Evolutionary conservation across 129 eudicot species (phyloP), one percentile per base, ranked within the genome.

Genomic region (Escallonia rubra): DNA sequence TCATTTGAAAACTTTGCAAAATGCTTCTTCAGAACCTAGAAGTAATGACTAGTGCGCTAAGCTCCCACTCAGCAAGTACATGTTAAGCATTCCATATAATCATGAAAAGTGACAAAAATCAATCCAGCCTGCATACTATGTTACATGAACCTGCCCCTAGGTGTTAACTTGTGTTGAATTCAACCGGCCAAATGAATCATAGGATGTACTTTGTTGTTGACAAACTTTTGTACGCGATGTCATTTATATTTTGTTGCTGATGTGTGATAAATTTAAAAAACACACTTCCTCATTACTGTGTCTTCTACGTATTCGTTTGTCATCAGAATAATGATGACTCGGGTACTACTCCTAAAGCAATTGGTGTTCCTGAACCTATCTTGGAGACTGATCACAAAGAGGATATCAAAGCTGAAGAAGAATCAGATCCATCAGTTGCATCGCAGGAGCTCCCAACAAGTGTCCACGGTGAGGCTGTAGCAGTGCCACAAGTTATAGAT

Each of bases 401-500:
- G 43, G 44, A 6, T 48, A 60, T 3, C 40, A 48, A 66, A 7
- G 46, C 39, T 39, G 72, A 53, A 70, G 70, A 42, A 11, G 16
- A 61, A 42, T 13, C 53, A 9, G 60, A 61, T 11, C 63, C 62
- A 10, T 61, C 74, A 13, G 47, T 8, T 7, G 43, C 57, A 57
- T 59, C 67, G 10, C 39, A 7, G 11, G 65, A 51, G 54, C 16
- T 2, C 16, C 13, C 45, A 38, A 57, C 47, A 13, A 38, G 57
- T 34, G 67, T 67, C 2, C 43, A 58, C 8, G 54, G 40, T 40
- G 60, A 67, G 38, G 54, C 54, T 64, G 41, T 42, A 38, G 58
- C 68, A 14, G 8, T 57, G 42, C 76, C 79, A 14, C 74, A 70
- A 39, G 61, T 73, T 64, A 66, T 61, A n/a, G 82, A 81, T 73